Base-by-base conservation (phyloP, 176 grass and related monocot genomes). In the Eragrostis curvula region DNA sequence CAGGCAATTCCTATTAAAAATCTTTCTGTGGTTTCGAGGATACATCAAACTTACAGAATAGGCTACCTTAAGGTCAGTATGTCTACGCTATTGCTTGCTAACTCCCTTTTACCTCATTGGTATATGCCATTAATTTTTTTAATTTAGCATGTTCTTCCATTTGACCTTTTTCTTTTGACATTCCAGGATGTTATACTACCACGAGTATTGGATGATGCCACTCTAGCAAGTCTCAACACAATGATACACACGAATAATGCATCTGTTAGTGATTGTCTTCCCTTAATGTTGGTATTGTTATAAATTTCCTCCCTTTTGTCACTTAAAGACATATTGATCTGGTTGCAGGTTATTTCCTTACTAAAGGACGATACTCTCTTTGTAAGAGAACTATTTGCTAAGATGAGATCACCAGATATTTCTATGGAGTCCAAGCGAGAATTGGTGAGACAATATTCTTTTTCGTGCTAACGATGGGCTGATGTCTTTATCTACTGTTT, bases 31-130 rank as follows among this genome's bases (percentile, higher is more conserved):
- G 80, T 99, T 80, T 93, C 85, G 23, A 99, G 86, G 83, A 99
- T 99, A 82, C 97, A 99, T 89, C 97, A 96, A 74, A 93, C 93
- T 53, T 99, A 96, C 72, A 92, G 93, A 94, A 82, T 99, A 94
- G 91, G 97, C 50, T 99, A 99, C 85, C 78, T 99, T 39, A 99
- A 99, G 97, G 97, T 99, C 60, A 83, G 68, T 68, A 11, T 41
- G 44, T 21, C 13, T 61, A 72, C 41, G 30, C 17, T 77, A 51
- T 85, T 85, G 13, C 20, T 82, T 28, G 7, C 56, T 64, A 42
- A 28, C 21, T 43, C 27, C 43, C 40, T 41, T 75, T 5, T 86
- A 27, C 50, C 12, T 53, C 29, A 41, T 79, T 68, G 18, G 20
- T 46, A 55, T 68, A 39, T 85, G 66, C 52, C 66, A 39, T 13